Percentiles rank a stretch among this genome's conserved stretches.
Conservation (phyloP, 306 rosid species). For the Dalbergia cochinchinensis region DNA sequence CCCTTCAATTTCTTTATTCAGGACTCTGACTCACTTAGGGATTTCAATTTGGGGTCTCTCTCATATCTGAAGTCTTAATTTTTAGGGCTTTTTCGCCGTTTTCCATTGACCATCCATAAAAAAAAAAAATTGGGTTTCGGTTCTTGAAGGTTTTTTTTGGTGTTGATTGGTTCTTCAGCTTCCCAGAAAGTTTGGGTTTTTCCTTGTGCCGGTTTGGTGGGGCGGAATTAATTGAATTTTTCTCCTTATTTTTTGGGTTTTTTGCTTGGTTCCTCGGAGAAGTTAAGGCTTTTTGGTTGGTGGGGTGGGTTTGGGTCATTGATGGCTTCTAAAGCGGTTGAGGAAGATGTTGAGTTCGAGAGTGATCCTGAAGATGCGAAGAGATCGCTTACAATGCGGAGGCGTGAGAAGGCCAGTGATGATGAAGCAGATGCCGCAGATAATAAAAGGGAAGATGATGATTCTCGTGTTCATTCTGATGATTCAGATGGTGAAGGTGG, state of each 20-base stretch:
- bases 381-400: constrained; percentile 80
- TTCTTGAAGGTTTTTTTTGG: background rate
- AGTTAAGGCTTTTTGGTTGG: constrained; percentile 39
- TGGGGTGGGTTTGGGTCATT: background rate
- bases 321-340: constrained; percentile 65
- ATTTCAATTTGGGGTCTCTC: constrained; percentile 35
- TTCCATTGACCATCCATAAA: constrained; percentile 39
- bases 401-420: constrained; percentile 81
- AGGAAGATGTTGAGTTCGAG: constrained; percentile 81
- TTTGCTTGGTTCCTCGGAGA: background rate
- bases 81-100: constrained; percentile 32
- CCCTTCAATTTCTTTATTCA: constrained; percentile 37
- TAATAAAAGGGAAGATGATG: constrained; percentile 60
- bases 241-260: background rate
- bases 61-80: constrained; percentile 7
- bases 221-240: background rate
- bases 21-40: constrained; percentile 34
- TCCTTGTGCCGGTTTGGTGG: constrained; percentile 3
- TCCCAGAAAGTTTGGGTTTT: background rate
- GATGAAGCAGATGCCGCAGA: constrained; percentile 69
- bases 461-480: constrained; percentile 63
- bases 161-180: background rate
- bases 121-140: constrained; percentile 29
- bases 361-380: constrained; percentile 91
- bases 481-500: constrained; percentile 89